Evolutionary conservation across 306 rosid genomes (phyloP).

Genomic region (Erythrophleum fordii): DNA sequence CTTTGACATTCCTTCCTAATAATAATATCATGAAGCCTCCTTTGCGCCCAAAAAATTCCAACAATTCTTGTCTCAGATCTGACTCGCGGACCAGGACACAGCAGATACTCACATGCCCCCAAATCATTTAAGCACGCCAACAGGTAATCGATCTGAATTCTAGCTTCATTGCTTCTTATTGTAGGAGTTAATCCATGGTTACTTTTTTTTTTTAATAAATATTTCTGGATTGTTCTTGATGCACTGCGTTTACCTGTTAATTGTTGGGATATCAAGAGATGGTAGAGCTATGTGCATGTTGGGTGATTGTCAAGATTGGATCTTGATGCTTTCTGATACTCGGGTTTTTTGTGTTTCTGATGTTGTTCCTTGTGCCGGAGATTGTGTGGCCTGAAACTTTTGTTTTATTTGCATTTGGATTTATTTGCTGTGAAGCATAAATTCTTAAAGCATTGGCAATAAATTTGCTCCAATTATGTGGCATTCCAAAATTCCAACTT

Average conservation of each 20-base stretch:
- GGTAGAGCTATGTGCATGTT: conserved; percentile 9
- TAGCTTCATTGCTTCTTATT: not conserved
- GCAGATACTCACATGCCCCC: not conserved
- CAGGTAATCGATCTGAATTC: conserved; percentile 42
- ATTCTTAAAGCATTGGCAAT: conserved; percentile 12
- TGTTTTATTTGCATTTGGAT: conserved; percentile 26
- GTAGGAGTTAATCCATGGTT: conserved; percentile 12
- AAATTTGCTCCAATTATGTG: conserved; percentile 7
- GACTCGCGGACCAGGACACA: conserved; percentile 21
- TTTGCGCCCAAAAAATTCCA: conserved; percentile 34
- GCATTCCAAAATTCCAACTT: conserved; percentile 26
- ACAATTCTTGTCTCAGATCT: conserved; percentile 48
- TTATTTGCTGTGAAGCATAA: not conserved
- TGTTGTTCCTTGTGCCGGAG: conserved; percentile 13
- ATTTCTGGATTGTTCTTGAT: not conserved
- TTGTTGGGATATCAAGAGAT: conserved; percentile 13
- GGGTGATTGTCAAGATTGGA: conserved; percentile 37
- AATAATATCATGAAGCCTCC: conserved; percentile 36
- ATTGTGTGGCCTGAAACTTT: not conserved
- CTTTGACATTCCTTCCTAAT: not conserved
- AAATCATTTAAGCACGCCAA: not conserved
- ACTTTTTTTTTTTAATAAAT: not conserved
- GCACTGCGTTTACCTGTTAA: not conserved
- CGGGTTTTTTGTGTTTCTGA: conserved; percentile 13
- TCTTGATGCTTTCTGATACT: conserved; percentile 32